These are phyloP conservation scores for Tylopilus cervinicoccineus DNA, from an alignment of 768 basidiomycete species.

Conservation along the genomic window DNA sequence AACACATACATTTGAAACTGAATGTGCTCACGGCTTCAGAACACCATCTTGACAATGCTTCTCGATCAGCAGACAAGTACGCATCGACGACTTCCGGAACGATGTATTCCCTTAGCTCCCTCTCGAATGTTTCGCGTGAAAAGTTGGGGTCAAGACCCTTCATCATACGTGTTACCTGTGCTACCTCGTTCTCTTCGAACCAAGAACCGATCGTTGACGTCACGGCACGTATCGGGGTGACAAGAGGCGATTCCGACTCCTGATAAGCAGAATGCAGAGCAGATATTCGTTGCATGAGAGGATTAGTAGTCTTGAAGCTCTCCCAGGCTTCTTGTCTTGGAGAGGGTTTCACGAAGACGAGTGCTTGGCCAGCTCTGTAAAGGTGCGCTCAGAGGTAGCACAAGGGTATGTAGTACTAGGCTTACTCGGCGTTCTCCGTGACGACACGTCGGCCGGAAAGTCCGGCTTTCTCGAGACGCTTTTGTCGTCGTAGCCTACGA, in stretches of 20 bases:
- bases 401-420: slow-evolving; percentile 5
- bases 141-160: slow-evolving; percentile 86
- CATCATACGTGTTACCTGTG: slow-evolving; percentile 88
- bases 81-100: slow-evolving; percentile 97
- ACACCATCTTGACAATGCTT: slow-evolving; percentile 86
- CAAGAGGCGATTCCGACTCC: slow-evolving; percentile 90
- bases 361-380: slow-evolving; percentile 74
- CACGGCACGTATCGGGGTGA: slow-evolving; percentile 75
- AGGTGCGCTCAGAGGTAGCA: neutral
- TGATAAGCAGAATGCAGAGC: slow-evolving; percentile 70
- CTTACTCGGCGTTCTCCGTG: slow-evolving; percentile 79
- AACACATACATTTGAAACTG: neutral
- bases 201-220: slow-evolving; percentile 83
- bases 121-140: slow-evolving; percentile 79
- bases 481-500: slow-evolving; percentile 73
- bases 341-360: slow-evolving; percentile 82
- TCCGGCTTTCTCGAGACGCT: slow-evolving; percentile 82
- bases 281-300: slow-evolving; percentile 59
- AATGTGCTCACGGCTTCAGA: slow-evolving; percentile 78
- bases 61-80: slow-evolving; percentile 86
- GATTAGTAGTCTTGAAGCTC: slow-evolving; percentile 71
- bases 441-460: slow-evolving; percentile 48
- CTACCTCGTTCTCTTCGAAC: slow-evolving; percentile 98
- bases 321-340: slow-evolving; percentile 80
- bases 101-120: slow-evolving; percentile 93